Evolutionary conservation across 306 rosid genomes (phyloP), one percentile per base, ranked within the genome.

Genomic region (Prunus padus): DNA sequence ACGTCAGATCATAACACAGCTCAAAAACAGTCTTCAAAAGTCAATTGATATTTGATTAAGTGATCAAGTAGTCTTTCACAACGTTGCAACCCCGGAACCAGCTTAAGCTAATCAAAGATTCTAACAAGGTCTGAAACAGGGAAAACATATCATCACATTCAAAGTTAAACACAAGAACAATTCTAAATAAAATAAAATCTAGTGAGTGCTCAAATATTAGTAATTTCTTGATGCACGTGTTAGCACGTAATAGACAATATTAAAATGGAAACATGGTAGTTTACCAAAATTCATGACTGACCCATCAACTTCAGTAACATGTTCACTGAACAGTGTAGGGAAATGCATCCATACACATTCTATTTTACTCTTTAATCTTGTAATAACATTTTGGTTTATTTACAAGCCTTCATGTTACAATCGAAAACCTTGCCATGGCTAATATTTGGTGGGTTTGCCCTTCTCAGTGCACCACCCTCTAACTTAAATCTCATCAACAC

Each of bases 11-110:
- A 51, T 51, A 73, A 23, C 18, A 56, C 20, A 54, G 26, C 52
- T 66, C 61, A 74, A 65, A 26, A 59, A 45, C 50, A 74, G 74
- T 71, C 67, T 62, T 77, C 60, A 74, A 76, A 51, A 80, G 68
- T 54, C 77, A 77, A 71, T 42, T 67, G 56, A 68, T 22, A 71
- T 30, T 37, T 37, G 69, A 78, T 55, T 40, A 79, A 69, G 37
- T 65, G 54, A 45, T 64, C 79, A 69, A 71, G 71, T 66, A 59
- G 71, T 56, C 83, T 78, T 56, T 46, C 64, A 73, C 82, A 45
- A 76, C 45, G 0, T 78, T 73, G 60, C 76, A 70, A 83, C 64
- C 72, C 76, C 61, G 55, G 30, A 79, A 11, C 79, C 89, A 83
- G 85, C 67, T 46, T 40, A 10, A 15, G 19, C 65, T 9, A 65